These are phyloP conservation scores for Mrakia blollopis DNA, from an alignment of 768 basidiomycete genomes.

Conservation along the genomic window DNA sequence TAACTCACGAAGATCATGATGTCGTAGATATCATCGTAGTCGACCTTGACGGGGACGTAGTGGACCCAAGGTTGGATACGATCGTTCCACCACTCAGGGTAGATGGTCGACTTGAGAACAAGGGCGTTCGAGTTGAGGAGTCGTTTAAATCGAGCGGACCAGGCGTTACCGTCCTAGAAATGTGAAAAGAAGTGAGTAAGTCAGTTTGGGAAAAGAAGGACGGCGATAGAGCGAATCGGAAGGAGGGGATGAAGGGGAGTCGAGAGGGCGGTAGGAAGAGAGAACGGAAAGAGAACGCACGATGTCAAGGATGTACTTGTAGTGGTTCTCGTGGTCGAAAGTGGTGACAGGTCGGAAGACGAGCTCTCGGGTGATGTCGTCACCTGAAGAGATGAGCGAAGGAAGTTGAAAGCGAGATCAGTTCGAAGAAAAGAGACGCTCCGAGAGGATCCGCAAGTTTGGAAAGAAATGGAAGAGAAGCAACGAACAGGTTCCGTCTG, in stretches of 20 bases:
- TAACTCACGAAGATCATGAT: constrained; percentile 54
- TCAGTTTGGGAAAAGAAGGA: too few species aligned
- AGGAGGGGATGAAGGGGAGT: background rate
- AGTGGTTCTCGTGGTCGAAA: constrained; percentile 24
- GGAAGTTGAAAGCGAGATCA: background rate
- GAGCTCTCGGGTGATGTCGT: constrained; percentile 21
- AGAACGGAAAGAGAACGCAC: background rate
- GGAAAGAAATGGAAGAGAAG: background rate
- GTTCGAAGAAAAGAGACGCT: background rate
- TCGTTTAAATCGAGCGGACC: constrained; percentile 42
- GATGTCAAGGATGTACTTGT: constrained; percentile 27
- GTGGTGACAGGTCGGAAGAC: constrained; percentile 22
- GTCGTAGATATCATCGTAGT: constrained; percentile 65
- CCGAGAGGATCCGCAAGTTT: background rate
- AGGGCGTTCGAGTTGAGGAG: constrained; percentile 38
- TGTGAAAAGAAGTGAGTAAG: background rate
- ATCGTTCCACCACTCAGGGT: constrained; percentile 51
- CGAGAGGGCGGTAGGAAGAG: background rate
- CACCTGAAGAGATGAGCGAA: background rate
- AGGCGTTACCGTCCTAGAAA: constrained; percentile 36
- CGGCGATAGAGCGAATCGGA: background rate
- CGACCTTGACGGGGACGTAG: constrained; percentile 62
- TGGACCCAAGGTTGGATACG: constrained; percentile 66
- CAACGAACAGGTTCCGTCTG: constrained; percentile 39
- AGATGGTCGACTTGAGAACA: constrained; percentile 42